phyloP scores from a whole-genome alignment of 495 filamentous ascomycete genomes.

The Podospora didyma region DNA sequence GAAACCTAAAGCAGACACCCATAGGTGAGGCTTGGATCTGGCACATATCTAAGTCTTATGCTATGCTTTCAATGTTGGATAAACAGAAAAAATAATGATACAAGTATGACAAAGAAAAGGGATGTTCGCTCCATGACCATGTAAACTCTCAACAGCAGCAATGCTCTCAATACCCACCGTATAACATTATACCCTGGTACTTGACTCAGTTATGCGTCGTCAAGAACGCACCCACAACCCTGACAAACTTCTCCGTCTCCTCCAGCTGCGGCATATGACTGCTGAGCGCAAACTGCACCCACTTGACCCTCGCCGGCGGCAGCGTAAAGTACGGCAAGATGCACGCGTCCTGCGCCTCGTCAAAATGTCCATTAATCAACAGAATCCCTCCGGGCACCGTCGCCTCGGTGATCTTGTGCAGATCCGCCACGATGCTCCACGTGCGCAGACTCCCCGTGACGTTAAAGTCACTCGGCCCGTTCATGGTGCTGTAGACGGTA shows the following conservation, averaged over 20 bases:
- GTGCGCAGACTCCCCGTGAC: constrained; percentile 41
- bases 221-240: neutral
- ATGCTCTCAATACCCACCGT: no score
- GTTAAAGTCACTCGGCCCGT: constrained; percentile 43
- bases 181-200: no score
- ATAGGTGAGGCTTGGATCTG: no score
- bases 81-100: no score
- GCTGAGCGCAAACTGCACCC: constrained; percentile 39
- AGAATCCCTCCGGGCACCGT: constrained; percentile 22
- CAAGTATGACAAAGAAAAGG: no score
- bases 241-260: constrained; percentile 9
- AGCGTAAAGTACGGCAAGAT: constrained; percentile 39
- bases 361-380: constrained; percentile 48
- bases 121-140: no score
- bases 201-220: neutral
- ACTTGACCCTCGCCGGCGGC: constrained; percentile 38
- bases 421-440: constrained; percentile 32
- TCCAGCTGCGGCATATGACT: constrained; percentile 47
- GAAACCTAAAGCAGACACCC: no score
- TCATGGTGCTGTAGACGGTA: constrained; percentile 46
- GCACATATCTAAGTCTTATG: no score
- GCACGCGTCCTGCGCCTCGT: constrained; percentile 40
- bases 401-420: constrained; percentile 39
- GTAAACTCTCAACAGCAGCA: no score
- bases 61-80: no score